Percentiles rank a stretch among this genome's conserved stretches.
phyloP scores from a whole-genome alignment of 2,329 filamentous ascomycete species.

The Incumbomyces lentus region DNA sequence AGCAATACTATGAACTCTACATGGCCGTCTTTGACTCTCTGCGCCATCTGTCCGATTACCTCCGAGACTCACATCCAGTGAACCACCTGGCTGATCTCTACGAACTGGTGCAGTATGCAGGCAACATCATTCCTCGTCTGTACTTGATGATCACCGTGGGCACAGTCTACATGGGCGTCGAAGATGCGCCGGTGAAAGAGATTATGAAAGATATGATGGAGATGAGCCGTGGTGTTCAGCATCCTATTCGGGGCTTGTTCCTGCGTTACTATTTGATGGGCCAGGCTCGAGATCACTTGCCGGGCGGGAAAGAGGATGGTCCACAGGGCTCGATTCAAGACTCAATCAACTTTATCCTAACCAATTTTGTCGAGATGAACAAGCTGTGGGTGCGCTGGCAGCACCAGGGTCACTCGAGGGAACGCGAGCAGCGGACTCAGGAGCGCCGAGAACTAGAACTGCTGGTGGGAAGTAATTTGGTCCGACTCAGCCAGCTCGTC shows the following conservation, averaged over 20 bases:
- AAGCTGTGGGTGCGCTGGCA: conserved; percentile 97
- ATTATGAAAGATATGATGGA: conserved; percentile 99
- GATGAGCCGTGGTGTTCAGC: conserved; percentile 96
- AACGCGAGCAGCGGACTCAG: conserved; percentile 84
- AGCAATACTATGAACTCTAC: conserved; percentile 99
- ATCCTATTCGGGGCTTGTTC: conserved; percentile 90
- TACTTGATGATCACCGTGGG: conserved; percentile 99
- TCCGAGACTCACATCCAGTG: conserved; percentile 92
- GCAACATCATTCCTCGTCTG: conserved; percentile 89
- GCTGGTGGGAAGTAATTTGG: conserved; percentile 90
- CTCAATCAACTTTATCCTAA: conserved; percentile 94
- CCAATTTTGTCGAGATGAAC: conserved; percentile 99
- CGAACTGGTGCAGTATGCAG: conserved; percentile 94
- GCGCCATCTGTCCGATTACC: conserved; percentile 88
- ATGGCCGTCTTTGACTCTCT: conserved; percentile 98
- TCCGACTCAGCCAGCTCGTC: conserved; percentile 86
- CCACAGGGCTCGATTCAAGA: conserved; percentile 93
- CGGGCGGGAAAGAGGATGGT: conserved; percentile 71
- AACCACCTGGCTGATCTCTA: conserved; percentile 98
- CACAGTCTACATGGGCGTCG: conserved; percentile 97
- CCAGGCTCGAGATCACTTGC: conserved; percentile 82
- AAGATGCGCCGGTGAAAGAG: conserved; percentile 96
- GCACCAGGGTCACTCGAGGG: conserved; percentile 91
- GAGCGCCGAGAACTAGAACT: conserved; percentile 93
- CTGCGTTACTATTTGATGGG: conserved; percentile 92